Evolutionary conservation across 495 filamentous ascomycete genomes (phyloP).

Genomic region (Rhizodiscina lignyota): DNA sequence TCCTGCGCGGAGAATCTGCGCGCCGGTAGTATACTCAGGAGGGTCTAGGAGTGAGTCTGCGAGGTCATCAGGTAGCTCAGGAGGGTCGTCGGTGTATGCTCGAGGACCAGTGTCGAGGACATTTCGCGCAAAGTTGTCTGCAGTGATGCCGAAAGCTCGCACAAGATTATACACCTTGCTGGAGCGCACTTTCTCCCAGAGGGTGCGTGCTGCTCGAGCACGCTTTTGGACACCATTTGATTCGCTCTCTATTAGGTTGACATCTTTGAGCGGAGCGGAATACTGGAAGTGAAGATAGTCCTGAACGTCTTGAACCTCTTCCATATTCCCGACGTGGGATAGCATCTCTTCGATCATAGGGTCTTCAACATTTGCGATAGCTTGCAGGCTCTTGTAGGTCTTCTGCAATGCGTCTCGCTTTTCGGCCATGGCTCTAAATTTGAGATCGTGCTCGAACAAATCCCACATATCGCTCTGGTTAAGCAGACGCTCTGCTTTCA

Average conservation of each 20-base stretch:
- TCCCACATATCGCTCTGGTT: conserved; percentile 90
- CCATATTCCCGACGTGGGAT: conserved; percentile 56
- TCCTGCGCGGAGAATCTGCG: conserved; percentile 58
- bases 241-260: conserved; percentile 28
- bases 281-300: conserved; percentile 97
- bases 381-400: conserved; percentile 56
- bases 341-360: conserved; percentile 65
- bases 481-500: conserved; percentile 73
- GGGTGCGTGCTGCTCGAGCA: conserved; percentile 52
- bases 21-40: conserved; percentile 58
- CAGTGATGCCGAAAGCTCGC: conserved; percentile 74
- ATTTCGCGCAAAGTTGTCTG: conserved; percentile 75
- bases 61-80: conserved; percentile 59
- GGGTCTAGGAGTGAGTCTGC: conserved; percentile 42
- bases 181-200: conserved; percentile 71
- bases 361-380: conserved; percentile 35
- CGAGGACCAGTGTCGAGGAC: conserved; percentile 59
- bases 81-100: conserved; percentile 68
- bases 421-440: conserved; percentile 77
- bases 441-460: conserved; percentile 83
- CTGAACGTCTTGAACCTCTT: conserved; percentile 89
- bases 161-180: conserved; percentile 69
- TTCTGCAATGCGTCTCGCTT: conserved; percentile 72
- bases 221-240: conserved; percentile 53
- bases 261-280: conserved; percentile 61